Base-by-base conservation (phyloP, 2,329 filamentous ascomycete genomes). In the Colletotrichum scovillei region DNA sequence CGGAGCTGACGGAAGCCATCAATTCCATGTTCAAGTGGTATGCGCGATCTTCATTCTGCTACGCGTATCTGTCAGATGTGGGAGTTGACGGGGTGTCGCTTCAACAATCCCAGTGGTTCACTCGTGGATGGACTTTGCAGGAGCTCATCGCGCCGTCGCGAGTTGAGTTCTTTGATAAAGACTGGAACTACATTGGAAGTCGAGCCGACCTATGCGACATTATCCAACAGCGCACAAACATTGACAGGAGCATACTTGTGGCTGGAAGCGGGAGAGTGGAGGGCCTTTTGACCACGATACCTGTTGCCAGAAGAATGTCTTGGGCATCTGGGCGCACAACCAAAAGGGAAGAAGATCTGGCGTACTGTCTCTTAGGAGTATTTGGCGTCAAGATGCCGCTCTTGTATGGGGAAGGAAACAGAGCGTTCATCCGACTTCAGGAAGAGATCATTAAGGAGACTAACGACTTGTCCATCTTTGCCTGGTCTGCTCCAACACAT, bases 311-410 rank as follows among this genome's bases (percentile, higher is more conserved):
- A 2, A 12, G 66, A 14, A 80, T 80, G 79, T 78, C 76, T 11
- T 80, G 78, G 79, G 77, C 76, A 42, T 69, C 78, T 2, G 69
- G 67, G 2, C 69, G 79, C 26, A n/a, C 62, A 58, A 79, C 76
- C 4, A 78, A 73, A 2, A 64, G 76, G 26, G 11, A 57, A 63
- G 74, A 79, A 59, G 78, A 81, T 67, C 52, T 73, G 5, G 77
- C 77, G 1, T 80, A 80, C 52, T 76, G 75, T 28, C 67, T 80
- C 12, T 46, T 80, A 22, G 79, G 79, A 7, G 49, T 81, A 4
- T 6, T 81, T 35, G 68, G 71, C 26, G 72, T 80, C 19, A 78
- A 75, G 14, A 80, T 81, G 77, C 74, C 77, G 2, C 60, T 78
- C 12, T 67, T 77, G 2, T 80, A 80, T 28, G 78, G 78, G 11